Evolutionary conservation across 495 filamentous ascomycete genomes (phyloP), one percentile per base, ranked within the genome.

Genomic region (Barbatosphaeria neglecta): DNA sequence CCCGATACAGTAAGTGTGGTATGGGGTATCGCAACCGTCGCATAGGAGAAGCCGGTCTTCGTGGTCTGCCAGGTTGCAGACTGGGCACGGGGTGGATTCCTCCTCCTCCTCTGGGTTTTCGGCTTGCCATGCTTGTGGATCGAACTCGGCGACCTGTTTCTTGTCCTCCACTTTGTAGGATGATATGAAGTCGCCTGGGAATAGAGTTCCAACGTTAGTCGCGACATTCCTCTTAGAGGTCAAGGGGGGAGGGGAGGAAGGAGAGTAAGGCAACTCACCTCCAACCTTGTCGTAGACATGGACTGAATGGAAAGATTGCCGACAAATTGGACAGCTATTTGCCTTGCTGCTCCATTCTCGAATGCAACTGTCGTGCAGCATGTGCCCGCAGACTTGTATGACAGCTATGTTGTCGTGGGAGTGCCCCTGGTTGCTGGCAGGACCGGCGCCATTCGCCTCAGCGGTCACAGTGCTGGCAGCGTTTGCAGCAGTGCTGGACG

Each of bases 311-410:
- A 97, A 97, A 54, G 71, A 82, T 56, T 83, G 82, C 47, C 92
- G 86, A 63, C 92, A 99, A 62, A 97, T 93, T 13, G 92, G 92
- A 60, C 92, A 99, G 60, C 88, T 95, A 65, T 97, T 99, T 46
- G 93, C 90, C 58, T 90, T 81, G 66, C 92, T 87, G 24, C 84
- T 86, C 92, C 92, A 99, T 47, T 87, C 85, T 54, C 82, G 81
- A 47, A 99, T 67, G 58, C 92, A 99, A 41, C 83, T 80, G 64
- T 99, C 81, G 61, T 99, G 92, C 51, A 97, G 66, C 45, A 85
- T 76, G 70, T 99, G 92, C 37, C 82, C 82, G 67, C 92, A 99
- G 28, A 88, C 56, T 47, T 71, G 57, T 35, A 78, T 75, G 35
- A 69, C 50, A 28, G 75, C 75, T 42, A 78, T 67, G 41, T 62